phyloP scores from a whole-genome alignment of 2,329 filamentous ascomycete species.

The Teratosphaeria zuluensis region DNA sequence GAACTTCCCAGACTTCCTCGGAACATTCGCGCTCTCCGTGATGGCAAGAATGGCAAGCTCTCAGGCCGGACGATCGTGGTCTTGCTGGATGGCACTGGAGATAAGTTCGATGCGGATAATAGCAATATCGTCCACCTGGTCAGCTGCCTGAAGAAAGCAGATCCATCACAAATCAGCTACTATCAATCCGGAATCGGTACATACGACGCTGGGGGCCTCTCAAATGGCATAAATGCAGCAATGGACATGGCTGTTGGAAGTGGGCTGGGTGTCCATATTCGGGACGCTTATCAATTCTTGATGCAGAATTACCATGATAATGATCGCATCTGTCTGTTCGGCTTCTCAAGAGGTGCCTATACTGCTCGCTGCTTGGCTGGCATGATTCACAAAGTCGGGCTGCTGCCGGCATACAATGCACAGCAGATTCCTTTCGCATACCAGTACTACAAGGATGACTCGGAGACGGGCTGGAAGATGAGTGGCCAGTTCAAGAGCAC shows the following conservation, averaged over 20 bases:
- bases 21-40: conserved; percentile 1
- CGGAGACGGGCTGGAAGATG: conserved; percentile 30
- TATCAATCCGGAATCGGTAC: conserved; percentile 40
- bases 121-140: conserved; percentile 38
- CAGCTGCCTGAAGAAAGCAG: conserved; percentile 35
- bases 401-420: conserved; percentile 25
- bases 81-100: conserved; percentile 37
- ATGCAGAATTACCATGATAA: conserved; percentile 41
- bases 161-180: conserved; percentile 27
- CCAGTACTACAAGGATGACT: conserved; percentile 35
- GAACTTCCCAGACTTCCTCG: not conserved
- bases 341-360: conserved; percentile 42
- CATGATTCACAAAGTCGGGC: conserved; percentile 36
- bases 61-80: conserved; percentile 29
- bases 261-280: conserved; percentile 33
- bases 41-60: not conserved
- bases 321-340: conserved; percentile 40
- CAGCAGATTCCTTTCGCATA: conserved; percentile 36
- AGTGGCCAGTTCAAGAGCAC: conserved; percentile 35
- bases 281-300: conserved; percentile 35
- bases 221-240: conserved; percentile 29
- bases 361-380: conserved; percentile 41
- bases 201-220: conserved; percentile 31
- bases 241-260: conserved; percentile 37
- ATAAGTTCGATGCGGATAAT: conserved; percentile 36